Conservation (phyloP, 2,329 filamentous ascomycete genomes). For the Colletotrichum incanum region DNA sequence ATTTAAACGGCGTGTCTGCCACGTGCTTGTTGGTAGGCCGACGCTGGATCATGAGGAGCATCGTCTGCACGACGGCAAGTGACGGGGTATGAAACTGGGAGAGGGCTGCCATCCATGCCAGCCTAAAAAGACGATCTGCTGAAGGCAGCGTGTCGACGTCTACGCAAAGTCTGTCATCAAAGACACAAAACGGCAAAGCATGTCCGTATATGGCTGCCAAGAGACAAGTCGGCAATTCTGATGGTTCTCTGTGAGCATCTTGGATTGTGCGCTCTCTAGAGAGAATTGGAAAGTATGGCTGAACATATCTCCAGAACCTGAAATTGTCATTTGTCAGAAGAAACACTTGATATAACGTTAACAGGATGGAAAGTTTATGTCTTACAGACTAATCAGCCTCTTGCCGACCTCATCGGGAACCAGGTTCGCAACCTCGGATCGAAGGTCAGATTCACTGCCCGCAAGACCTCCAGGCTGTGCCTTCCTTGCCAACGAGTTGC, state of each 20-base stretch:
- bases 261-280: constrained; percentile 6
- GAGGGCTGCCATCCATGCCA: constrained; percentile 31
- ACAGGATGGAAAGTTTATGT: background rate
- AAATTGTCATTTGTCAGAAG: background rate
- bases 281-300: constrained; percentile 33
- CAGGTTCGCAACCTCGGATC: constrained; percentile 10
- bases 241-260: background rate
- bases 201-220: constrained; percentile 31
- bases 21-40: constrained; percentile 36
- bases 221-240: constrained; percentile 13
- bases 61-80: constrained; percentile 24
- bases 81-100: constrained; percentile 30
- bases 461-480: constrained; percentile 21
- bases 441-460: constrained; percentile 13
- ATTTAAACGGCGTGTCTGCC: constrained; percentile 38
- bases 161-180: constrained; percentile 32
- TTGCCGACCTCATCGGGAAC: constrained; percentile 25
- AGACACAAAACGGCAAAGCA: constrained; percentile 27
- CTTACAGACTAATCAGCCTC: constrained; percentile 30
- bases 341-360: background rate
- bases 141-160: constrained; percentile 30
- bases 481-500: constrained; percentile 28
- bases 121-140: constrained; percentile 25
- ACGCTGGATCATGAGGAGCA: constrained; percentile 35
- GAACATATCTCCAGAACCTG: constrained; percentile 35